Evolutionary conservation across 2,329 filamentous ascomycete species (phyloP).

Genomic region (Pyrenophora teres): DNA sequence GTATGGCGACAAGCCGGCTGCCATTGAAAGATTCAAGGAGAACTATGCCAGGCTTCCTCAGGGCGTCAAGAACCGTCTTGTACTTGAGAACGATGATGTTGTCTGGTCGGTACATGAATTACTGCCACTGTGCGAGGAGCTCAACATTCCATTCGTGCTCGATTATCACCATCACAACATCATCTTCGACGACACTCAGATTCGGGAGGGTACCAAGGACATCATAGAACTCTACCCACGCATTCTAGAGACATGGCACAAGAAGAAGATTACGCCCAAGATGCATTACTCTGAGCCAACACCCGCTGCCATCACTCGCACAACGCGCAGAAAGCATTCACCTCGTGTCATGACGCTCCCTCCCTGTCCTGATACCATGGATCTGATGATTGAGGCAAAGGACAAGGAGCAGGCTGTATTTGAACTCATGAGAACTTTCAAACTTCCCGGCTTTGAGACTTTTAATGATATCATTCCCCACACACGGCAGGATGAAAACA

Average conservation of each 20-base stretch:
- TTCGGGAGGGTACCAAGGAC: slow-evolving; percentile 84
- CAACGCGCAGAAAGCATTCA: slow-evolving; percentile 83
- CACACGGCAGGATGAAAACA: slow-evolving; percentile 76
- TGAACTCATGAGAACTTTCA: slow-evolving; percentile 87
- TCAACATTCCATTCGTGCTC: slow-evolving; percentile 90
- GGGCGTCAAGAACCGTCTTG: slow-evolving; percentile 76
- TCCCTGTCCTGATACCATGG: slow-evolving; percentile 81
- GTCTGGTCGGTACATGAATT: slow-evolving; percentile 91
- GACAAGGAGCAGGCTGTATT: slow-evolving; percentile 98
- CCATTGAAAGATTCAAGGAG: slow-evolving; percentile 74
- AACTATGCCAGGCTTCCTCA: slow-evolving; percentile 72
- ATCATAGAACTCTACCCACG: slow-evolving; percentile 75
- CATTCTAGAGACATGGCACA: slow-evolving; percentile 81
- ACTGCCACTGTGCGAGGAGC: slow-evolving; percentile 84
- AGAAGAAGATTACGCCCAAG: slow-evolving; percentile 86
- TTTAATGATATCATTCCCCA: slow-evolving; percentile 80
- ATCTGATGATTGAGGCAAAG: slow-evolving; percentile 99
- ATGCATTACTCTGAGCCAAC: slow-evolving; percentile 94
- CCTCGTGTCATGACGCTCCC: slow-evolving; percentile 78
- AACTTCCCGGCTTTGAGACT: slow-evolving; percentile 75
- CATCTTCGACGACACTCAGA: slow-evolving; percentile 71
- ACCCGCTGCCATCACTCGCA: slow-evolving; percentile 73
- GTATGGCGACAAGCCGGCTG: slow-evolving; percentile 83
- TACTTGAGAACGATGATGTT: slow-evolving; percentile 94
- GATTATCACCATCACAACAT: slow-evolving; percentile 98